Conservation (phyloP, 2,329 filamentous ascomycete genomes). For the Incumbomyces delicatus region DNA sequence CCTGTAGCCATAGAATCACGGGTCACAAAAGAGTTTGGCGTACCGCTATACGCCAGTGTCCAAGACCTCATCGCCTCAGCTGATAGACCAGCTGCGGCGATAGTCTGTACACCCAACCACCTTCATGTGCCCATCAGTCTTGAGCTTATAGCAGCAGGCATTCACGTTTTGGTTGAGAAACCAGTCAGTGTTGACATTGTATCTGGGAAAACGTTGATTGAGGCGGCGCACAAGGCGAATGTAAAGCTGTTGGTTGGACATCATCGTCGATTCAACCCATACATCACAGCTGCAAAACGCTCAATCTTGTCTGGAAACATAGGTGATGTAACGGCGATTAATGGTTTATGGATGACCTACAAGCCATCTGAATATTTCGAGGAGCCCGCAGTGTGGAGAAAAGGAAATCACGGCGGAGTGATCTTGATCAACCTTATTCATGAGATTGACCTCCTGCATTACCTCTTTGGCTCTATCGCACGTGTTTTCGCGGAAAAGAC, state of each 20-base stretch:
- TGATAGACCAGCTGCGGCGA: slow-evolving; percentile 7
- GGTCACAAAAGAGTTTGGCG: background rate
- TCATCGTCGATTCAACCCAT: slow-evolving; percentile 12
- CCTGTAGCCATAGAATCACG: background rate
- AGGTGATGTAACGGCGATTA: slow-evolving; percentile 11
- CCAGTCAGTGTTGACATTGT: slow-evolving; percentile 8
- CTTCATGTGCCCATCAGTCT: slow-evolving; percentile 10
- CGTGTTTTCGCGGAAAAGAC: slow-evolving; percentile 8
- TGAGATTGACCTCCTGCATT: slow-evolving; percentile 14
- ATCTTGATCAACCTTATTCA: slow-evolving; percentile 16
- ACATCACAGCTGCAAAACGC: slow-evolving; percentile 10
- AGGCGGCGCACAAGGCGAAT: background rate
- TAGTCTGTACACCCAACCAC: slow-evolving; percentile 13
- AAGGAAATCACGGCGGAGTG: slow-evolving; percentile 3
- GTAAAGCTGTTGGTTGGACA: slow-evolving; percentile 13
- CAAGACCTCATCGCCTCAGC: background rate
- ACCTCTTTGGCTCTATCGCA: slow-evolving; percentile 11
- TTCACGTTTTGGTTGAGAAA: slow-evolving; percentile 16
- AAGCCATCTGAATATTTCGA: slow-evolving; percentile 13
- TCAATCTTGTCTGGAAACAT: slow-evolving; percentile 6
- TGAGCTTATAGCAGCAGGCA: slow-evolving; percentile 6
- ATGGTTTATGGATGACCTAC: slow-evolving; percentile 11
- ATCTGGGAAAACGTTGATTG: slow-evolving; percentile 1
- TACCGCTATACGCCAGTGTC: background rate
- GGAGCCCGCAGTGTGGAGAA: slow-evolving; percentile 1